phyloP scores from a whole-genome alignment of 2,329 filamentous ascomycete species.

The Metarhizium rileyi region DNA sequence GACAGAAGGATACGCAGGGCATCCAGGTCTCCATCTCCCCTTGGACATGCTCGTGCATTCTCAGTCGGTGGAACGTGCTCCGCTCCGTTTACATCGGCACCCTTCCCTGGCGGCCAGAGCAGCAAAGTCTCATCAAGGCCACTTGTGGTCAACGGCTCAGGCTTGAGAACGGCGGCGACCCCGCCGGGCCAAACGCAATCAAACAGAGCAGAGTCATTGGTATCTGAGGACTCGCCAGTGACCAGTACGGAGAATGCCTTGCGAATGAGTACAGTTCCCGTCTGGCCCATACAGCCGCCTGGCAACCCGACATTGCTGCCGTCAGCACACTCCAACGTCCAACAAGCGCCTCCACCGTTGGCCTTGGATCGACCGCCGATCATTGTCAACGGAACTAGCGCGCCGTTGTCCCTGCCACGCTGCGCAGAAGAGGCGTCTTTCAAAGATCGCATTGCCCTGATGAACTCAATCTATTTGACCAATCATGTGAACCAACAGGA shows the following conservation, averaged over 20 bases:
- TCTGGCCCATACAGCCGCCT: constrained; percentile 1
- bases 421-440: constrained; percentile 30
- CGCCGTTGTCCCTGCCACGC: constrained; percentile 8
- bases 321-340: neutral
- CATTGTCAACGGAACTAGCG: constrained; percentile 26
- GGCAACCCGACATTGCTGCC: constrained; percentile 4
- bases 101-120: constrained; percentile 25
- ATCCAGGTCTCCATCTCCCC: constrained; percentile 47
- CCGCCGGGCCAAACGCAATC: constrained; percentile 12
- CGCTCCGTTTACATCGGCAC: constrained; percentile 26
- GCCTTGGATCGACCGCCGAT: constrained; percentile 19
- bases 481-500: constrained; percentile 21
- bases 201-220: constrained; percentile 9
- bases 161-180: constrained; percentile 22
- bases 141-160: constrained; percentile 43
- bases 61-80: constrained; percentile 31
- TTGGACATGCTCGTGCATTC: constrained; percentile 38
- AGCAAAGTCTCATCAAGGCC: constrained; percentile 31
- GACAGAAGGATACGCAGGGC: constrained; percentile 43
- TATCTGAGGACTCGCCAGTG: constrained; percentile 13
- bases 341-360: constrained; percentile 9
- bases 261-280: constrained; percentile 14
- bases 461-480: constrained; percentile 23
- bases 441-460: constrained; percentile 30
- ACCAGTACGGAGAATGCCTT: constrained; percentile 18